These are phyloP conservation scores for Blastocystis sp. DNA, from an alignment of 352 stramenopile species.

Conservation along the genomic window DNA sequence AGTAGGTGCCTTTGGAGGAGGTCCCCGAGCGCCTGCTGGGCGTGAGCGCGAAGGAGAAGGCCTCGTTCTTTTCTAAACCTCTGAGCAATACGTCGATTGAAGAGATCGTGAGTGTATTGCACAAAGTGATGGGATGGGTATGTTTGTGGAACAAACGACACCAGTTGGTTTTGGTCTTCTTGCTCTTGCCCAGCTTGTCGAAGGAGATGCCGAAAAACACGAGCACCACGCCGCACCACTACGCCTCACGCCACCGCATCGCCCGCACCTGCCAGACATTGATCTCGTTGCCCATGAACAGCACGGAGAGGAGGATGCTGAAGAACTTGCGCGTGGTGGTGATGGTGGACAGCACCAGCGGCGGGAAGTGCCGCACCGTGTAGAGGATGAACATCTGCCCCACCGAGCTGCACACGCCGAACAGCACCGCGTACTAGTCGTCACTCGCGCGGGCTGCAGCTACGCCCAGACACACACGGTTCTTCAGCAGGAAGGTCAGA, in stretches of 20 bases:
- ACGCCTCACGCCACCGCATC: slow-evolving; percentile 17
- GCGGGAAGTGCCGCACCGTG: slow-evolving; percentile 93
- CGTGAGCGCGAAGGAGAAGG: too few species aligned
- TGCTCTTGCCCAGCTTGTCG: slow-evolving; percentile 66
- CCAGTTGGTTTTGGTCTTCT: slow-evolving; percentile 22
- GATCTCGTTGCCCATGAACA: slow-evolving; percentile 90
- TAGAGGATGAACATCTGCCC: slow-evolving; percentile 99
- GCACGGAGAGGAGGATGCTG: slow-evolving; percentile 93
- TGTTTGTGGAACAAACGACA: slow-evolving; percentile 11
- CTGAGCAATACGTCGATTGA: too few species aligned
- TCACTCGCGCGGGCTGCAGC: neutral
- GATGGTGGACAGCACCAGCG: slow-evolving; percentile 89
- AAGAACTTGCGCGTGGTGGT: slow-evolving; percentile 99
- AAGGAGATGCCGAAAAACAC: slow-evolving; percentile 78
- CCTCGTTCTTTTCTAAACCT: too few species aligned
- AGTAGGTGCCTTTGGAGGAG: neutral
- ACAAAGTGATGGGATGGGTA: neutral
- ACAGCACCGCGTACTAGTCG: slow-evolving; percentile 74
- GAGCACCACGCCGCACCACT: slow-evolving; percentile 81
- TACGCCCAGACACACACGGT: slow-evolving; percentile 39
- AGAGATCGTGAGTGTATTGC: too few species aligned
- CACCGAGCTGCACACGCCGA: slow-evolving; percentile 88
- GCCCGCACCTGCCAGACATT: slow-evolving; percentile 74
- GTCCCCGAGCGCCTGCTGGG: neutral
- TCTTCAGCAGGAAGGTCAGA: slow-evolving; percentile 74